Evolutionary conservation across 371 early-diverging fungal species (phyloP), one percentile per base, ranked within the genome.

Genomic region (Blakeslea trispora): DNA sequence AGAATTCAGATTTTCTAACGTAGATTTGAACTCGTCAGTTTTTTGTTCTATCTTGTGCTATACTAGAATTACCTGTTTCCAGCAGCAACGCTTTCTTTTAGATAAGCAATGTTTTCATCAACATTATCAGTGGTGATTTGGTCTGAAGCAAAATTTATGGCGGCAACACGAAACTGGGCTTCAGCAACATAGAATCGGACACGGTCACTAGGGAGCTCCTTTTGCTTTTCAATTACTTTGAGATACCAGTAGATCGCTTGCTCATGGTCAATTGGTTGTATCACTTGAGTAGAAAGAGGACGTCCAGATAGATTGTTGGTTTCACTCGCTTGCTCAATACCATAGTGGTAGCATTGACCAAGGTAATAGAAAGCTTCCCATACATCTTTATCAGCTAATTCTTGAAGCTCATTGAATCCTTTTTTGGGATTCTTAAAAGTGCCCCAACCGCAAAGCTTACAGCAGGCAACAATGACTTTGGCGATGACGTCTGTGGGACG

Each of bases 191-290:
- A 56, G 5, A 15, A 23, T 35, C 35, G 32, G 18, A 50, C 42
- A 18, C 45, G 53, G 4, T 59, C 49, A 22, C 55, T 59, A n/a
- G 22, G 14, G 28, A 47, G 21, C 18, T 39, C 3, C 70, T 68
- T 53, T 70, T 21, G 54, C 34, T 46, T 19, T n/a, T 67, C 42
- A 15, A 61, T 83, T 4, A 87, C 77, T 35, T 71, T 78, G 9
- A 59, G 53, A 66, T 89, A 92, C 85, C 89, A 88, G 8, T 57
- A 50, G 3, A 81, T 77, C 0, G 92, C 91, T 19, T 69, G 47
- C 19, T 50, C 39, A 28, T 77, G 75, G 59, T 90, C 72, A 40
- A 73, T 62, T 3, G 75, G 69, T 10, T 74, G 74, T 35, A 57
- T 51, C 6, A 39, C 11, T 39, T 32, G 24, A 15, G 40, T 10